A percentile compares a stretch with the other conserved stretches of the same genome.
These are phyloP conservation scores for Oxytropis ochrocephala DNA, from an alignment of 306 rosid genomes.

Conservation along the genomic window DNA sequence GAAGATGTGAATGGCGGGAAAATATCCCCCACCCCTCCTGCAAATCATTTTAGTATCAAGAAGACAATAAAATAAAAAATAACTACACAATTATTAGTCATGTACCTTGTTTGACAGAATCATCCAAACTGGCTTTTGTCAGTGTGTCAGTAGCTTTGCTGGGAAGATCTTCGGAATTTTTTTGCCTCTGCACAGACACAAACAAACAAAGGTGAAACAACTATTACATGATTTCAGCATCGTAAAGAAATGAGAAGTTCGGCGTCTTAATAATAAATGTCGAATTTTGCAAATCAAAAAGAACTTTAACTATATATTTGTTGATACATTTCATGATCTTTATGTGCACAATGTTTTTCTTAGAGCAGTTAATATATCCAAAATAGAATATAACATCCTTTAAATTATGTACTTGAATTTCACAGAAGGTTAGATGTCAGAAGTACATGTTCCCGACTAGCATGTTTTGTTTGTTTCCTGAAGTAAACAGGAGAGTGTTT, in stretches of 20 bases:
- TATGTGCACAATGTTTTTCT: not conserved
- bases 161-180: conserved; percentile 29
- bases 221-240: not conserved
- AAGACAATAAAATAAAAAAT: not conserved
- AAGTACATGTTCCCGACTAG: not conserved
- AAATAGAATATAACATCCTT: not conserved
- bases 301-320: not conserved
- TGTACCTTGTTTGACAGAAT: conserved; percentile 42
- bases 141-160: conserved; percentile 40
- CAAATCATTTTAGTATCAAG: not conserved
- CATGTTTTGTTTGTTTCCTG: not conserved
- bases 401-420: not conserved
- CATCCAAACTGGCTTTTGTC: conserved; percentile 36
- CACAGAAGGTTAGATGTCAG: not conserved
- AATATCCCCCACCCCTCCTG: not conserved
- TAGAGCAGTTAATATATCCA: not conserved
- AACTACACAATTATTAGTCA: not conserved
- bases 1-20: not conserved
- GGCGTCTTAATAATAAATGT: not conserved
- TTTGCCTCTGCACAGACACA: conserved; percentile 43
- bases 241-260: not conserved
- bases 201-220: conserved; percentile 8
- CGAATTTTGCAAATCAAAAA: not conserved
- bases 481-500: not conserved
- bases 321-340: not conserved